Conservation (phyloP, 139 green algal genomes). For the Zygnema cylindricum region DNA sequence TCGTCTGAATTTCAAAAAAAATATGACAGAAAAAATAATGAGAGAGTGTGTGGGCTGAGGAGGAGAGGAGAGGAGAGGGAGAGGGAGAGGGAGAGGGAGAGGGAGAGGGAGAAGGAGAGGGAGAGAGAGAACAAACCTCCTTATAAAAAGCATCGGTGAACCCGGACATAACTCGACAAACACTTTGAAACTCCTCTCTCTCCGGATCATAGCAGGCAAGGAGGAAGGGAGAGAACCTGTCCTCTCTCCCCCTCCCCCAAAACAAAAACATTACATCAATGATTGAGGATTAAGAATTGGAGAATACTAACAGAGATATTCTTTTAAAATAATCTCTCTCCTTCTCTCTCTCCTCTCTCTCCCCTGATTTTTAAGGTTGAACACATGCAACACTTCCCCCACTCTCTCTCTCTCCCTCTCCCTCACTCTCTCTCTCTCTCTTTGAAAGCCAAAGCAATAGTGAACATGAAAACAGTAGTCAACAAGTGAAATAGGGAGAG, state of each 20-base stretch:
- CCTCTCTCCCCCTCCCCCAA: background rate
- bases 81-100: background rate
- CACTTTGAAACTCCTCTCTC: conserved; percentile 73
- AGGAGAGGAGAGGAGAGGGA: background rate
- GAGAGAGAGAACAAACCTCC: background rate
- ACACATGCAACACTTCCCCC: too few relatives aligned
- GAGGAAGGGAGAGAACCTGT: conserved; percentile 83
- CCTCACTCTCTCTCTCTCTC: too few relatives aligned
- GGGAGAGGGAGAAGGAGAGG: background rate
- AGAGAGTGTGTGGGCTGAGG: background rate
- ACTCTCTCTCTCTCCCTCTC: too few relatives aligned
- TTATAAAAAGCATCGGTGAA: conserved; percentile 70
- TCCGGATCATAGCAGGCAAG: conserved; percentile 82
- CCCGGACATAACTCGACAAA: conserved; percentile 79
- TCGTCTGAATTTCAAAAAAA: background rate
- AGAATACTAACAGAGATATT: too few relatives aligned
- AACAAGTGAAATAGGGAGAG: background rate
- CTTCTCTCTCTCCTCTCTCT: too few relatives aligned
- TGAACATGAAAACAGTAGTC: too few relatives aligned
- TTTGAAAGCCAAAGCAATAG: too few relatives aligned
- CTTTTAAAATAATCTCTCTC: too few relatives aligned
- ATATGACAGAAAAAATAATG: background rate
- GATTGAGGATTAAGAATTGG: too few relatives aligned
- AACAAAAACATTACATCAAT: too few relatives aligned
- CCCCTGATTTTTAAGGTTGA: too few relatives aligned